Evolutionary conservation across 176 grass and related monocot species (phyloP).

Genomic region (Bonia amplexicaulis): DNA sequence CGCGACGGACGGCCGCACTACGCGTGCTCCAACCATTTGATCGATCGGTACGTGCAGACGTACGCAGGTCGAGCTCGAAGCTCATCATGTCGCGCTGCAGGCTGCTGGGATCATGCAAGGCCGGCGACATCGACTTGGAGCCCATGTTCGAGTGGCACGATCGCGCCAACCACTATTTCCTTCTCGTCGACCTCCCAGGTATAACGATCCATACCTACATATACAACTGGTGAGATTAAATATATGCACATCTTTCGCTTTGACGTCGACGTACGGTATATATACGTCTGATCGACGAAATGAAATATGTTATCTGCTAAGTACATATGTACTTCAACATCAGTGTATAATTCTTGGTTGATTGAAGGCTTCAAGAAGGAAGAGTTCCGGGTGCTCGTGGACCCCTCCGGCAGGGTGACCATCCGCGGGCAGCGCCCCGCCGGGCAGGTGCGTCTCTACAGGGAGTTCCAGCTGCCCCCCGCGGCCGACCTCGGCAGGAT

Average conservation of each 20-base stretch:
- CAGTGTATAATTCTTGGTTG: not conserved
- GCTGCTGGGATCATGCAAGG: not conserved
- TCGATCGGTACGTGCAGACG: not conserved
- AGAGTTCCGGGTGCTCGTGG: conserved; percentile 48
- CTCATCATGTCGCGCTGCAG: conserved; percentile 10
- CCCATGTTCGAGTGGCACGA: conserved; percentile 21
- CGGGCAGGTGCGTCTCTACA: conserved; percentile 32
- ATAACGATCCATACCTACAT: not conserved
- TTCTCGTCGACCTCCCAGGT: conserved; percentile 55
- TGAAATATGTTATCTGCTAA: not conserved
- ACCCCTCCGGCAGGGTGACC: conserved; percentile 36
- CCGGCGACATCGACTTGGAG: conserved; percentile 22
- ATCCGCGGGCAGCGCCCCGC: conserved; percentile 35
- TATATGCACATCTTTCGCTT: not conserved
- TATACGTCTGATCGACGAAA: not conserved
- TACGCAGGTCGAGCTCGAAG: not conserved
- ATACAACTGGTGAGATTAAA: not conserved
- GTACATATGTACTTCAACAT: not conserved
- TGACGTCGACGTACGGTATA: not conserved
- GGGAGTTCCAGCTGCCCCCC: conserved; percentile 35
- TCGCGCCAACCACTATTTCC: not conserved
- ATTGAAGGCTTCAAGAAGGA: conserved; percentile 51
- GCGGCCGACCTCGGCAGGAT: conserved; percentile 36
- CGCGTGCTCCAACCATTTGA: not conserved
- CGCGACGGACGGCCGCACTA: not conserved